Base-by-base conservation (phyloP, 208 protist genomes). In the Trypanosoma vivax region DNA sequence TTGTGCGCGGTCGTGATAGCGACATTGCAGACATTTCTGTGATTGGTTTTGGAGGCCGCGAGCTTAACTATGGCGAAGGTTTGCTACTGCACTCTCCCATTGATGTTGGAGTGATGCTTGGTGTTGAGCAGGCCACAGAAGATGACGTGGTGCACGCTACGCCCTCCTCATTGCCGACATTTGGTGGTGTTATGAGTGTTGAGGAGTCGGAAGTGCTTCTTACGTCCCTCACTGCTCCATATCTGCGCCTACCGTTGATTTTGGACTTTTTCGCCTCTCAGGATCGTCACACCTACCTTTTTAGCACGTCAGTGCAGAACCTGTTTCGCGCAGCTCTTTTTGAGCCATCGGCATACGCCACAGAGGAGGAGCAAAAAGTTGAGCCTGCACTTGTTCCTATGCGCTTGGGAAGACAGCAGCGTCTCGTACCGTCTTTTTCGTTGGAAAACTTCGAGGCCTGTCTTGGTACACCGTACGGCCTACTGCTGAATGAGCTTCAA, bases 261-360 rank as follows among this genome's bases (percentile, higher is more conserved):
- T 73, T 92, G 19, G 70, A 84, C 50, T 94, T 95, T 69, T 94
- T 94, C 60, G 62, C 85, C 28, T 85, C 77, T 24, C 68, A 88
- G 53, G 87, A 92, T 64, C 82, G 90, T 49, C 62, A 94, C 50
- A 78, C 70, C 21, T 87, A 88, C 43, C 60, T 90, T 14, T 85
- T 90, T 28, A 67, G 67, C 16, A 18, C 48, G 16, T 47, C 70
- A 48, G 49, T 90, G 41, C 79, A 88, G 49, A 47, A 65, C n/a
- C 52, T 96, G 25, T 69, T 97, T 28, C 88, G 94, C 19, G 73
- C 79, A 11, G 78, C 85, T 3, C 50, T 97, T 34, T 97, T 97
- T 49, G 93, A 97, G 64, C 93, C 93, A 9, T 85, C 76, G 7
- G 57, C 63, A 16, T 92, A 81, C 57, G 70, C 69, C 30, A 23